Evolutionary conservation across 2,329 filamentous ascomycete species (phyloP), one percentile per base, ranked within the genome.

Genomic region (Septoria linicola): DNA sequence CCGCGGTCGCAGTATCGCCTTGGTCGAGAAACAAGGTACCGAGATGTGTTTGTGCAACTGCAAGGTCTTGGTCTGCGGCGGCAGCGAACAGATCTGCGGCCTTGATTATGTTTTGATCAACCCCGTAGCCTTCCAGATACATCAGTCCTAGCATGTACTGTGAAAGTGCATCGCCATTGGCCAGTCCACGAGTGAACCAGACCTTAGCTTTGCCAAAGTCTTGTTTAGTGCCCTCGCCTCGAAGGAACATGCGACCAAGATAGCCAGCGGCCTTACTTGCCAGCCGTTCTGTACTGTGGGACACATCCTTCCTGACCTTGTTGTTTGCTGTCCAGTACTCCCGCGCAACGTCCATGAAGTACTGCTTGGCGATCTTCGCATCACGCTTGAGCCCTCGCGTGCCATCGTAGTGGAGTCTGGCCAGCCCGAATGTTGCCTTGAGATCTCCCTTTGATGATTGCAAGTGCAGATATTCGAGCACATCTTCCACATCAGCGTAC

Each of bases 381-480:
- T 95, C 87, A 16, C 83, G 80, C 45, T 87, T 83, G 35, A 95
- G 75, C 0, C 83, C 84, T 49, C 87, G 80, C 49, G 89, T 84
- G 0, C 91, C 91, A 51, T 96, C 91, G 64, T 96, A 96, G 67
- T 95, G 88, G 55, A 95, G 81, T 58, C 89, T 84, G 2, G 88
- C 91, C 0, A 96, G 75, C 55, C 88, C 91, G 63, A 91, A 90
- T 0, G 89, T 92, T 1, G 91, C 89, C 66, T 88, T 90, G 49
- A 89, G 81, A 64, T 96, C 89, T 8, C 91, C 90, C 67, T 95
- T 95, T 54, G 91, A 83, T 4, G 89, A 89, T 78, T 95, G 86
- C 35, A 96, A 78, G 63, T 96, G 89, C 59, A 96, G 76, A 62
- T 96, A 99, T 67, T 99, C 93, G 53, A 99, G 83, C 13, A 97